Evolutionary conservation across 75 land plant genomes (phyloP).

Genomic region (Cryptomeria japonica): DNA sequence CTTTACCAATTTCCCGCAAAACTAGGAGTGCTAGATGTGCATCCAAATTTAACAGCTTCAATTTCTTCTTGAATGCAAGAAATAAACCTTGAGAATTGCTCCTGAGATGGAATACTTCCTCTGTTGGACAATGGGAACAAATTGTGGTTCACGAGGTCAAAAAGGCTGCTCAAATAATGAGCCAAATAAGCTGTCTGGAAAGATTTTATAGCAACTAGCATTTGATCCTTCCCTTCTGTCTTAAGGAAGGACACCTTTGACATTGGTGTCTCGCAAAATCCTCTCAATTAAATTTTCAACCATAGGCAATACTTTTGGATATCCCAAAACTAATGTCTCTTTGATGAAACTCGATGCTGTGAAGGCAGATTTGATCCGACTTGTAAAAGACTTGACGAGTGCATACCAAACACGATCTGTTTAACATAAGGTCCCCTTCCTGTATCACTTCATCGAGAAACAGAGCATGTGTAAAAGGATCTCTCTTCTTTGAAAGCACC

Average conservation of each 20-base stretch:
- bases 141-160: slow-evolving; percentile 74
- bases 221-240: slow-evolving; percentile 73
- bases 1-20: slow-evolving; percentile 79
- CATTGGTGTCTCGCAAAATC: slow-evolving; percentile 83
- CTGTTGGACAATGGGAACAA: slow-evolving; percentile 84
- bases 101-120: slow-evolving; percentile 87
- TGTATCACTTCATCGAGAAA: slow-evolving; percentile 87
- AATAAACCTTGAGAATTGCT: slow-evolving; percentile 78
- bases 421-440: slow-evolving; percentile 85
- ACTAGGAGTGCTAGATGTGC: slow-evolving; percentile 83
- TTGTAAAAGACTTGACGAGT: slow-evolving; percentile 87
- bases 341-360: slow-evolving; percentile 97
- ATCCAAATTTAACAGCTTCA: slow-evolving; percentile 87
- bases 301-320: slow-evolving; percentile 83
- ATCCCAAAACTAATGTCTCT: slow-evolving; percentile 83
- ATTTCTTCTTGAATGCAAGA: slow-evolving; percentile 93
- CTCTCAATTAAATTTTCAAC: slow-evolving; percentile 83
- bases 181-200: slow-evolving; percentile 86
- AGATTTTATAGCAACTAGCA: slow-evolving; percentile 70
- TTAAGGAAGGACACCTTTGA: slow-evolving; percentile 83
- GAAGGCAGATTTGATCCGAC: slow-evolving; percentile 93
- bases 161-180: slow-evolving; percentile 67
- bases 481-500: slow-evolving; percentile 91
- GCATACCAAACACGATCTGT: slow-evolving; percentile 98
- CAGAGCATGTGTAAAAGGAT: slow-evolving; percentile 88